phyloP scores from a whole-genome alignment of 192 early-diverging fungal genomes.

The Gamsiella multidivaricata region DNA sequence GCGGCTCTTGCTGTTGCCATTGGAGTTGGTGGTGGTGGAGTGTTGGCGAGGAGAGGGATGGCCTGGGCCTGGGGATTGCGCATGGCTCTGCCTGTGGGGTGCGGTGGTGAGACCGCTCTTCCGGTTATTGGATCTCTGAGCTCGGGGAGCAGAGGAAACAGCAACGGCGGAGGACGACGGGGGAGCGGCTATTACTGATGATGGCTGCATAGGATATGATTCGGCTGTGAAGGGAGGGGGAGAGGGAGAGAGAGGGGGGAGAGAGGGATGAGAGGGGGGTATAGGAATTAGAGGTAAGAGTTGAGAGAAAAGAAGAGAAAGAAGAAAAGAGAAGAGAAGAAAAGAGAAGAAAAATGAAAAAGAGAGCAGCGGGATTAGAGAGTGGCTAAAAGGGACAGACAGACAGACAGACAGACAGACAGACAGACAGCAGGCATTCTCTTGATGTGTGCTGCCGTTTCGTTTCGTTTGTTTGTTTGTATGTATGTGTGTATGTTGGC shows the following conservation, averaged over 20 bases:
- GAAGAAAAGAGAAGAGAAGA: background rate
- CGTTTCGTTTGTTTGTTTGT: background rate
- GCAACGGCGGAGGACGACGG: too few species aligned
- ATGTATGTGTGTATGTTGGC: too few species aligned
- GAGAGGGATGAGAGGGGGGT: background rate
- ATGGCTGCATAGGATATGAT: slow-evolving; percentile 9
- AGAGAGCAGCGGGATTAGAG: background rate
- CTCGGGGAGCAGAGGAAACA: slow-evolving; percentile 26
- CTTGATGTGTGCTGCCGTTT: background rate
- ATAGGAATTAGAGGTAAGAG: background rate
- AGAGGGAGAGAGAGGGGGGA: background rate
- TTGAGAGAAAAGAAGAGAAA: background rate
- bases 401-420: background rate
- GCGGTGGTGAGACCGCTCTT: slow-evolving; percentile 14
- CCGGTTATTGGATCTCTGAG: slow-evolving; percentile 27
- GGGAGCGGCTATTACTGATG: slow-evolving; percentile 27
- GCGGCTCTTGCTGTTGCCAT: slow-evolving; percentile 11
- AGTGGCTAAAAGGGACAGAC: background rate
- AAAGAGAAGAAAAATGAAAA: background rate
- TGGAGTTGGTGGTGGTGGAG: background rate
- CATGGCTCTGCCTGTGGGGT: slow-evolving; percentile 4
- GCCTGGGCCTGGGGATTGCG: slow-evolving; percentile 7
- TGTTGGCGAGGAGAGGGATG: too few species aligned
- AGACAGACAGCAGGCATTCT: background rate
- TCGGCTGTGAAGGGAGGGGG: background rate